Evolutionary conservation across 305 asterid species (phyloP), one percentile per base, ranked within the genome.

Genomic region (Fraxinus xanthoxyloides): DNA sequence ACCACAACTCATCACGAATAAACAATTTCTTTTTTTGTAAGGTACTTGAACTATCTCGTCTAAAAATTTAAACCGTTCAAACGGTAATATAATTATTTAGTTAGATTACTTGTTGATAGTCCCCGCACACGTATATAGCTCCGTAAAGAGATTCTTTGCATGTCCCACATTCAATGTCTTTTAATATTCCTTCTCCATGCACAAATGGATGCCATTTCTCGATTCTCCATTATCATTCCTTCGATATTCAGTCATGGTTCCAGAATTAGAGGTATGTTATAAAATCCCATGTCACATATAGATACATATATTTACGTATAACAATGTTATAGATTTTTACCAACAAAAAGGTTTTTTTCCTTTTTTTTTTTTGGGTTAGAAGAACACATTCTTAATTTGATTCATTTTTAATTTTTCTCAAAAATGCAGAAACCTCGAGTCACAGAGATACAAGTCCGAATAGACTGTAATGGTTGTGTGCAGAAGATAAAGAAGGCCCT

Each of bases 381-480:
- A 26, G 65, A 38, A 30, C 34, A 43, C 31, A 26, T 31, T 73
- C 13, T 72, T 4, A 17, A 51, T 51, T 19, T 31, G 40, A 38
- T 82, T 75, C 78, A 83, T 38, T 51, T 77, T 43, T 56, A 1
- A 56, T 23, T 51, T 79, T 43, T 77, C 35, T 2, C 17, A 74
- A 23, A 26, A 75, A 79, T 91, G 92, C 97, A 94, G 98, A 90
- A 86, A 79, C 87, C 94, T 81, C 84, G 86, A 61, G 86, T 95
- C 40, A 92, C 92, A 2, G 98, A 95, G 93, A 90, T 93, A 61
- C 91, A 82, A 85, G 98, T 92, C 61, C 82, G 97, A 70, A 92
- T 95, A 93, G 98, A 95, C 79, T 93, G 98, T 73, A 95, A 93
- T 80, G 98, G 99, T 23, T 94, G 98, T 67, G 95, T 93, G 5